Evolutionary conservation across 2,329 filamentous ascomycete species (phyloP).

Genomic region (Calonectria honghensis): DNA sequence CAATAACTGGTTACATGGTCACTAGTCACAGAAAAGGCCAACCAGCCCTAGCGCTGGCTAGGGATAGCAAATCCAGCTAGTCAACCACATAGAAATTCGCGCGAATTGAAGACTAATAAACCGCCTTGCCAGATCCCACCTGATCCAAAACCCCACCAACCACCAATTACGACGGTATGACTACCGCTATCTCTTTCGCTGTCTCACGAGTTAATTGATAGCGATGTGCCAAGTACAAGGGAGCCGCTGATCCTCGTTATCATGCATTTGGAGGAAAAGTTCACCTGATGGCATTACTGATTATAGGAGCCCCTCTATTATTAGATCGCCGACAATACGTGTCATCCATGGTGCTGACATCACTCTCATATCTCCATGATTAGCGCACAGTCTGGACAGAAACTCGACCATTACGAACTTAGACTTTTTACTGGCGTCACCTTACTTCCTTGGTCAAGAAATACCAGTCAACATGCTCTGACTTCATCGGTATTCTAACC

Average conservation of each 20-base stretch:
- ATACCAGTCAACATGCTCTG: not conserved
- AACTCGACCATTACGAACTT: not conserved
- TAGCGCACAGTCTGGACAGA: not conserved
- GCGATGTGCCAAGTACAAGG: not conserved
- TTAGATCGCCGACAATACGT: not conserved
- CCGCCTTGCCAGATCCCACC: not conserved
- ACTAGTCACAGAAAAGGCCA: not conserved
- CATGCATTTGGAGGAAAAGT: not conserved
- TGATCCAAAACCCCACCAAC: not conserved
- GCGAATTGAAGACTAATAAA: not conserved
- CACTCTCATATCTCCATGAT: not conserved
- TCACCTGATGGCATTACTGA: not conserved
- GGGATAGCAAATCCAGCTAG: slow-evolving; percentile 4
- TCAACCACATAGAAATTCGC: slow-evolving; percentile 3
- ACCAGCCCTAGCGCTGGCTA: not conserved
- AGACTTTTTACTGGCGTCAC: slow-evolving; percentile 15
- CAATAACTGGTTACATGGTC: not conserved
- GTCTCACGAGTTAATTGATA: not conserved
- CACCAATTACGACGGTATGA: not conserved
- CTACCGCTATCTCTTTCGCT: not conserved
- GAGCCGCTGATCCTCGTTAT: not conserved
- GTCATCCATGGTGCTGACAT: not conserved
- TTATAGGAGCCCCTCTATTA: not conserved
- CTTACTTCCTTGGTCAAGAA: slow-evolving; percentile 5
- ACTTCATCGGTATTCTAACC: not conserved